Conservation (phyloP, 2,329 filamentous ascomycete genomes). For the Botryotinia convoluta region DNA sequence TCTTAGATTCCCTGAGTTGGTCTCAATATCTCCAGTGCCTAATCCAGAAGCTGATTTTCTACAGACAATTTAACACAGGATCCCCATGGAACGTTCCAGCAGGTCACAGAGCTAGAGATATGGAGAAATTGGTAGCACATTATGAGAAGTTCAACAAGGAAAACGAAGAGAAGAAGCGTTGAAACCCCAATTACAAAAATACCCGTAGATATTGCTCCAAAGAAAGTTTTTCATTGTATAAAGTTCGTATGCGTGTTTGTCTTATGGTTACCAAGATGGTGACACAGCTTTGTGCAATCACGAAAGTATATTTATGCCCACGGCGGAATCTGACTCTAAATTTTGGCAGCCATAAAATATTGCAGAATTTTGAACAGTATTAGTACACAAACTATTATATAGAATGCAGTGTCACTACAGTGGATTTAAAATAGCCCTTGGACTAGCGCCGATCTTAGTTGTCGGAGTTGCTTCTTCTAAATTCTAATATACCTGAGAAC, state of each 20-base stretch:
- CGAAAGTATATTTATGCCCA: background rate
- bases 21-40: constrained; percentile 28
- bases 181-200: constrained; percentile 19
- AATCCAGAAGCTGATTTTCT: background rate
- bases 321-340: background rate
- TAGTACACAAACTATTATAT: background rate
- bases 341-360: background rate
- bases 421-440: background rate
- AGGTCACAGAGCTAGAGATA: constrained; percentile 54
- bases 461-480: background rate
- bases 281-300: background rate
- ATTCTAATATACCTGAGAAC: constrained; percentile 1
- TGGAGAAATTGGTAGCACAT: constrained; percentile 59
- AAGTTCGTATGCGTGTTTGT: background rate
- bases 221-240: constrained; percentile 13
- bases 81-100: constrained; percentile 63
- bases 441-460: background rate
- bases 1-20: constrained; percentile 64
- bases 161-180: constrained; percentile 52
- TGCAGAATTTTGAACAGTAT: background rate
- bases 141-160: constrained; percentile 58
- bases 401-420: background rate
- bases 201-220: constrained; percentile 23
- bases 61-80: constrained; percentile 61
- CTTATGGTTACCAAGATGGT: constrained; percentile 13